Evolutionary conservation across 176 grass and related monocot species (phyloP), one percentile per base, ranked within the genome.

Genomic region (Oryza glaberrima): DNA sequence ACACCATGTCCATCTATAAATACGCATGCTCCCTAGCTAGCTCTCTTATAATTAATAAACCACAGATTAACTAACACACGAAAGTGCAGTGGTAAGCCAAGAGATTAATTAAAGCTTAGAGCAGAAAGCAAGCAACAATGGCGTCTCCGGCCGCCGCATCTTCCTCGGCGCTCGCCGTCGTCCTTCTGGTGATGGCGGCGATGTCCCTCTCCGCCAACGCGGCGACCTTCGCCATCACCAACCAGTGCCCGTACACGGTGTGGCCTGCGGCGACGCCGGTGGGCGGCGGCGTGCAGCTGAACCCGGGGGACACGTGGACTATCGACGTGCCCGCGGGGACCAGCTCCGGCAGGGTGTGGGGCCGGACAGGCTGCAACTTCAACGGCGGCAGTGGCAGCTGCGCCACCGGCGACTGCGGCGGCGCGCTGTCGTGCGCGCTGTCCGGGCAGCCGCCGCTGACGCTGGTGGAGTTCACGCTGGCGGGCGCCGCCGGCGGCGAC

Each of bases 171-270:
- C 36, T 92, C 40, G 4, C 84, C 75, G 12, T 90, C 12, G 7
- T 34, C 32, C 32, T 76, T 36, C 66, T 83, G 1, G 9, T 66
- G 9, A 25, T 25, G 23, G 23, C 23, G 23, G n/a, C 75, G 65
- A 13, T 1, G 23, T 25, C 47, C 63, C 43, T 79, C 23, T 0
- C 36, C 0, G 10, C 47, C 3, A 75, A 76, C 23, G 81, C 85
- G 0, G 68, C 85, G 7, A 87, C 60, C 1, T 87, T 95, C 86
- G 82, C 76, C 36, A 44, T 96, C 32, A 52, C 20, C 9, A 95
- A 96, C 88, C 58, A 40, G 11, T 96, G 94, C 52, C 8, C 80
- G 1, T 93, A 9, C 67, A 89, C 85, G 0, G 82, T 92, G 25
- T 95, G 90, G 87, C 87, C 78, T 8, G 93, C 93, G 4, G 85